Conservation (phyloP, 148 eudicot species). For the Limonium bicolor region DNA sequence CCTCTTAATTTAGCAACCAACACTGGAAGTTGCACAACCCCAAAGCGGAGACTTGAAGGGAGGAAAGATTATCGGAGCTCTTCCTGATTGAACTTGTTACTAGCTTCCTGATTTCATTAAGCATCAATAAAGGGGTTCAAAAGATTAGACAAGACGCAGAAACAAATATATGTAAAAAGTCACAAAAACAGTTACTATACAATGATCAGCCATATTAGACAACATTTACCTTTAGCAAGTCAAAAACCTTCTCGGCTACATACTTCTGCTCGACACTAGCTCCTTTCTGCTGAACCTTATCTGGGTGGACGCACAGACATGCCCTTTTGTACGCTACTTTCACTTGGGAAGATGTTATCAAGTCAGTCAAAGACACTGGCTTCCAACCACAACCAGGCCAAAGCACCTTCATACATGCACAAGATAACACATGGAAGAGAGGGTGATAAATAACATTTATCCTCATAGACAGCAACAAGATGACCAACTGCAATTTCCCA, state of each 20-base stretch:
- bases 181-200: not conserved
- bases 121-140: not conserved
- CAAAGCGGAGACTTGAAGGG: too few relatives aligned
- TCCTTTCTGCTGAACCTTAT: slow-evolving; percentile 90
- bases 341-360: slow-evolving; percentile 71
- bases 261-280: slow-evolving; percentile 60
- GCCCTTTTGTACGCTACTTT: slow-evolving; percentile 71
- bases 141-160: not conserved
- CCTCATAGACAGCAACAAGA: slow-evolving; percentile 2
- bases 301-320: slow-evolving; percentile 81
- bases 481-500: too few relatives aligned
- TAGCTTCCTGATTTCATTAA: slow-evolving; percentile 46
- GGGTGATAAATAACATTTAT: not conserved
- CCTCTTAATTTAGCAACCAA: too few relatives aligned
- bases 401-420: slow-evolving; percentile 41
- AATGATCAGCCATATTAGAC: not conserved
- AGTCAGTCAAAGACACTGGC: slow-evolving; percentile 59
- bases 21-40: too few relatives aligned
- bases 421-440: not conserved
- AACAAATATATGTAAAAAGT: not conserved
- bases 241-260: slow-evolving; percentile 85
- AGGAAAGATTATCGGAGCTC: slow-evolving; percentile 2
- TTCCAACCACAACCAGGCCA: slow-evolving; percentile 88
- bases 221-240: slow-evolving; percentile 60
- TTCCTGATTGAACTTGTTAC: slow-evolving; percentile 54